Evolutionary conservation across 257 asterid genomes (phyloP).

Genomic region (Solanum infundibuliforme): DNA sequence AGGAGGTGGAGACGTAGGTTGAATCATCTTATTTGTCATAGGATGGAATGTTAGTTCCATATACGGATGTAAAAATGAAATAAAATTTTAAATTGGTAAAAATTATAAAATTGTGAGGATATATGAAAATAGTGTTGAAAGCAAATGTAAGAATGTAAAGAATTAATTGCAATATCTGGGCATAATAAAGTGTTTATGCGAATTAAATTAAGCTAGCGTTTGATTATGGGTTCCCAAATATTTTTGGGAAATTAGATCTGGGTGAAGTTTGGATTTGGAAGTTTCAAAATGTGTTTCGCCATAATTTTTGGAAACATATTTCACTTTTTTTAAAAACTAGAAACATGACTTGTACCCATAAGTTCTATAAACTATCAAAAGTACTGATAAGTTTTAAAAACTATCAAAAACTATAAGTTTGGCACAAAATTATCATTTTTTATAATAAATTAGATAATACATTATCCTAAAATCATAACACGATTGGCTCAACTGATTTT

Average conservation of each 20-base stretch:
- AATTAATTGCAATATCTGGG: not conserved
- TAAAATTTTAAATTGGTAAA: not conserved
- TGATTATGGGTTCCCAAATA: not conserved
- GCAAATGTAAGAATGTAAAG: not conserved
- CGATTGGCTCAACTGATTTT: not conserved
- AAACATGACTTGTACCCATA: not conserved
- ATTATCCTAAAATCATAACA: not conserved
- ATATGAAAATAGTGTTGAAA: not conserved
- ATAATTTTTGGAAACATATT: not conserved
- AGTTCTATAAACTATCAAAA: not conserved
- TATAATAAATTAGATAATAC: not conserved
- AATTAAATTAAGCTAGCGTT: not conserved
- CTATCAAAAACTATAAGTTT: not conserved
- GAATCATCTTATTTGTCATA: not conserved
- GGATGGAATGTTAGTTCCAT: not conserved
- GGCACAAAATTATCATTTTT: not conserved
- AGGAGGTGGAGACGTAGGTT: not conserved
- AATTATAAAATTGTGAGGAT: not conserved
- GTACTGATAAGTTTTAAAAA: not conserved
- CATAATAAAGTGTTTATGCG: not conserved
- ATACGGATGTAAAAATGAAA: not conserved
- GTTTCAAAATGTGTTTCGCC: not conserved
- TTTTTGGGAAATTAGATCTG: not conserved
- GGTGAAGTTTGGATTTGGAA: not conserved
- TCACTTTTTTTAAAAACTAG: not conserved